Conservation (phyloP, 2,329 filamentous ascomycete species). For the Talaromyces sp. region DNA sequence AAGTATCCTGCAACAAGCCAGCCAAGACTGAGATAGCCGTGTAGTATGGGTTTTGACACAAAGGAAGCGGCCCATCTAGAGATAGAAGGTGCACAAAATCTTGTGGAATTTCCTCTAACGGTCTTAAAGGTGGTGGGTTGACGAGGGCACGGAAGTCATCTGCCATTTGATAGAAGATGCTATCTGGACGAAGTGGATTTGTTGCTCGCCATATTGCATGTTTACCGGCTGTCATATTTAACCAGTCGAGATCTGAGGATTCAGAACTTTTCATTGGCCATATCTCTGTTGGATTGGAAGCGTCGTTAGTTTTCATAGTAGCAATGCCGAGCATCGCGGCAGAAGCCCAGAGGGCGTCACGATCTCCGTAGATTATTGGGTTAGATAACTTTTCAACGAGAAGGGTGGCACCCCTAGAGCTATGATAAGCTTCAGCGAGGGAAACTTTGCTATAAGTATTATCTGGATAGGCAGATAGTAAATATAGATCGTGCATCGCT, state of each 20-base stretch:
- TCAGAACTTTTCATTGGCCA: slow-evolving; percentile 57
- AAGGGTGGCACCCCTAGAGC: slow-evolving; percentile 9
- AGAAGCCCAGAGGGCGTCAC: slow-evolving; percentile 21
- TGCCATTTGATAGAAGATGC: slow-evolving; percentile 45
- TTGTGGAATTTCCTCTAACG: slow-evolving; percentile 4
- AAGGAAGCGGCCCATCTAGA: neutral
- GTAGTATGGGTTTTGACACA: slow-evolving; percentile 15
- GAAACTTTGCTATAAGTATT: slow-evolving; percentile 5
- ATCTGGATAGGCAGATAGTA: slow-evolving; percentile 27
- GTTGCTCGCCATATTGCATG: slow-evolving; percentile 54
- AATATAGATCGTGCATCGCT: slow-evolving; percentile 56
- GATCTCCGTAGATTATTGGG: slow-evolving; percentile 16
- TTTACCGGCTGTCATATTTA: slow-evolving; percentile 60
- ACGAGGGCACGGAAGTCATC: slow-evolving; percentile 20
- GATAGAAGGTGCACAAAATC: slow-evolving; percentile 13
- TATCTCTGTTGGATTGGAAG: slow-evolving; percentile 44
- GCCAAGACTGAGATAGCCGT: slow-evolving; percentile 12
- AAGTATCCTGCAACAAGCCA: slow-evolving; percentile 1
- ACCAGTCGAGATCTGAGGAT: slow-evolving; percentile 57
- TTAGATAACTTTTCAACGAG: slow-evolving; percentile 14
- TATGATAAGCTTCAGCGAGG: slow-evolving; percentile 14
- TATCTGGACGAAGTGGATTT: slow-evolving; percentile 50
- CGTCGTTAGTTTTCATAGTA: slow-evolving; percentile 11
- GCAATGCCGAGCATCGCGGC: slow-evolving; percentile 20
- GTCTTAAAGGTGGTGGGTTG: neutral